Percentiles rank a stretch among this genome's conserved stretches.
Evolutionary conservation across 148 eudicot species (phyloP).

Genomic region (Cornus kousa): DNA sequence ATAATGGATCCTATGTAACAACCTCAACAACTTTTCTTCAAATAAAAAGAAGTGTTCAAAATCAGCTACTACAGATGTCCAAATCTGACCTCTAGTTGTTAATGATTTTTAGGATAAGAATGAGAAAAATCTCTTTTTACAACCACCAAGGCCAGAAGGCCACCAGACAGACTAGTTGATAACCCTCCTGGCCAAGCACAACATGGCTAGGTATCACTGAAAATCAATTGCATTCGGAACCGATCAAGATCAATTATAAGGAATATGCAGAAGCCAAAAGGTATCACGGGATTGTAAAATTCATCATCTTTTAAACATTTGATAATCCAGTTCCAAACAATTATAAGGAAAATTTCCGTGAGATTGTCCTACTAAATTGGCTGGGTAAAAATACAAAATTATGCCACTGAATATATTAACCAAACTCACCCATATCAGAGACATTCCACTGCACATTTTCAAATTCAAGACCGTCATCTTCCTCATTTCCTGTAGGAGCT

Average conservation of each 20-base stretch:
- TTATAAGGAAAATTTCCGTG: not conserved
- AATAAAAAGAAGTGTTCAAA: not conserved
- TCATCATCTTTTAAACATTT: not conserved
- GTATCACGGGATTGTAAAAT: not conserved
- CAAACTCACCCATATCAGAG: slow-evolving; percentile 45
- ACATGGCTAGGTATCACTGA: not conserved
- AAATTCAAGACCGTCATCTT: slow-evolving; percentile 57
- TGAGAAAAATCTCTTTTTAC: not conserved
- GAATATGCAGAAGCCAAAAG: too few relatives aligned
- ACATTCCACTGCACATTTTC: slow-evolving; percentile 53
- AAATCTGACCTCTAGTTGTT: not conserved
- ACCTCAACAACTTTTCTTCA: slow-evolving; percentile 19
- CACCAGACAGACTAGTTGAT: too few relatives aligned
- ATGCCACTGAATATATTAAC: not conserved
- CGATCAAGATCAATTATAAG: too few relatives aligned
- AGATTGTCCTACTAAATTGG: not conserved
- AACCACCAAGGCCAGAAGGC: not conserved
- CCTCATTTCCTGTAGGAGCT: slow-evolving; percentile 73
- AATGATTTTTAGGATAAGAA: not conserved
- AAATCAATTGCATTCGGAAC: too few relatives aligned
- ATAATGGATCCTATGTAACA: slow-evolving; percentile 39
- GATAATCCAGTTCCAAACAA: not conserved
- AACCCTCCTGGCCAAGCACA: not conserved
- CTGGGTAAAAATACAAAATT: not conserved
- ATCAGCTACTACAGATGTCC: not conserved